Base-by-base conservation (phyloP, 1,284 basidiomycete species). In the Xerocomus minutiporus region DNA sequence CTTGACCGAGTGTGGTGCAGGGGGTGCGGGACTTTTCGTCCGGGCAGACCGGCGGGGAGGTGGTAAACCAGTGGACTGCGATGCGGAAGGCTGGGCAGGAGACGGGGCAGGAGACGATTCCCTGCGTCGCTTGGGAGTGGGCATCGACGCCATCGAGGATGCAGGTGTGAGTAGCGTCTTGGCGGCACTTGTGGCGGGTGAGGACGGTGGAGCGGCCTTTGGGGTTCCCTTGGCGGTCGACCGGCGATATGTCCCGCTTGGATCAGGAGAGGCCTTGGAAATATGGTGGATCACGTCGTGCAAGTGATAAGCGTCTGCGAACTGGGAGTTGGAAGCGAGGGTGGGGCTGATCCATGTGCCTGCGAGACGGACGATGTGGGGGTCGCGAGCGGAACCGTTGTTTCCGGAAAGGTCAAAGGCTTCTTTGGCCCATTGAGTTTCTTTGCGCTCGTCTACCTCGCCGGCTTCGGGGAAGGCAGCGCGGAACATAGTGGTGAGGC, bases 401-500 rank as follows among this genome's bases (percentile, higher is more conserved):
- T 91, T 91, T 29, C 86, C 85, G 7, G 80, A 66, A 49, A 87
- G 81, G 68, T 97, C 91, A 72, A 83, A 91, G 60, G 76, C 81
- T 26, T 85, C 80, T 65, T 89, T 90, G 56, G 94, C 86, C 89
- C 90, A 97, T 47, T 82, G 79, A 61, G 91, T 82, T 72, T 99
- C 96, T 31, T 73, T 74, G 65, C 83, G 84, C 72, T 98, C 96
- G 20, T 88, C 85, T 43, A 81, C 78, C 3, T 93, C 91, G 31
- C 78, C 74, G 1, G 94, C 90, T 50, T 78, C 83, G 8, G 97
- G 96, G 73, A 95, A 99, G 0, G 95, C 93, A 26, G 95, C 93
- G 61, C 93, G 91, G 78, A 93, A 98, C 92, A 99, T 97, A 56
- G 96, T 97, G 5, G 94, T 97, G 17, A 96, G 85, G 55, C 91